Evolutionary conservation across 805 yeast species (phyloP), one percentile per base, ranked within the genome.

Genomic region (Cyberlindnera misumaiensis): DNA sequence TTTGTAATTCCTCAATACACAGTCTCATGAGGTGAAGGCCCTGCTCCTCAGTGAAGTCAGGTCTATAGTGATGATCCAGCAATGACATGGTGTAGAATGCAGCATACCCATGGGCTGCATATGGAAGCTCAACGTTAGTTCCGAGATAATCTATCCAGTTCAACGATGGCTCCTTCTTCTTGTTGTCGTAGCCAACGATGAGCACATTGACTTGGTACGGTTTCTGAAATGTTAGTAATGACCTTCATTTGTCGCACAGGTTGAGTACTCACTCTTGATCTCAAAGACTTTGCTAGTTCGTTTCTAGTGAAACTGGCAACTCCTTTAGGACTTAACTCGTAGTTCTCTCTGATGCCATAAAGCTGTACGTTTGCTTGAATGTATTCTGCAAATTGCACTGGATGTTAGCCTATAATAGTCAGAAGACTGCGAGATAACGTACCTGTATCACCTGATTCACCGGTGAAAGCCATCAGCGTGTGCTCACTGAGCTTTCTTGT

Each of bases 91-190:
- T 80, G 61, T 93, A 93, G 63, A 90, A 93, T 2, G 94, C 95
- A n/a, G 97, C 95, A 57, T 93, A 93, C 11, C 98, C 98, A 60
- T 93, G 98, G 2, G 97, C 97, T 13, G 94, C 96, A 58, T 93
- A 93, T 12, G 98, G 97, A 42, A 93, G 70, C 44, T 81, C 86
- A 12, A 81, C 95, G 48, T 81, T 77, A 3, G 98, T 85, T 7
- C 98, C 98, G 48, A 93, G 67, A 60, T 93, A 93, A 59, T 93
- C 98, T 49, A 93, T 83, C 81, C 90, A 87, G 55, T 83, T 80
- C 53, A 93, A 70, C 36, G 74, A 67, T 29, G 97, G 87, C 43
- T 65, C 68, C 30, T 69, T 60, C 7, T 68, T 68, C 46, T 71
- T 73, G 12, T 64, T 61, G 53, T 87, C 90, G 58, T 70, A 80